Evolutionary conservation across 2,329 filamentous ascomycete species (phyloP).

Genomic region (Atkinsonella hypoxylon): DNA sequence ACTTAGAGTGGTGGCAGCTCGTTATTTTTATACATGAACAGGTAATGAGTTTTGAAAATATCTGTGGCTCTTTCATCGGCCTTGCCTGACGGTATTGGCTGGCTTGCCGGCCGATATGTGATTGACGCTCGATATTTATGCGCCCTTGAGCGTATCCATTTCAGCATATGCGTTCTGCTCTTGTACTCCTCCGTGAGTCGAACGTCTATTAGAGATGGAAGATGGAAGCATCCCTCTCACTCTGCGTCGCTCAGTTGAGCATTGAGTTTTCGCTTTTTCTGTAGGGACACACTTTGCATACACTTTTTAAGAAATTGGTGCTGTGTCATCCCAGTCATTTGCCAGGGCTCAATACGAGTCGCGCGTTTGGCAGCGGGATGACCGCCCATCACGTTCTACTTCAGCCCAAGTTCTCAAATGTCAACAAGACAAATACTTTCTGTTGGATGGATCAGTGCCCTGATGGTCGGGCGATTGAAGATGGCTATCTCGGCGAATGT

Average conservation of each 20-base stretch:
- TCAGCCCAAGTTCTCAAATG: no score
- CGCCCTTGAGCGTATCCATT: conserved; percentile 22
- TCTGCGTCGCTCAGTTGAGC: conserved; percentile 34
- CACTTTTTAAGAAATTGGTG: neutral
- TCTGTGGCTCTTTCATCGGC: neutral
- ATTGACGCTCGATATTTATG: neutral
- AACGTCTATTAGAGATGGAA: conserved; percentile 44
- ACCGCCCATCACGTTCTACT: no score
- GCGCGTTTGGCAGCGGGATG: no score
- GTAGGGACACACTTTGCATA: conserved; percentile 26
- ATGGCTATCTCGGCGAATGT: no score
- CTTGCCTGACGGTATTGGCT: neutral
- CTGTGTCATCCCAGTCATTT: no score
- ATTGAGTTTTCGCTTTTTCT: conserved; percentile 37
- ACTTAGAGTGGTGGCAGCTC: no score
- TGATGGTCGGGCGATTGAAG: no score
- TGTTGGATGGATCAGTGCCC: no score
- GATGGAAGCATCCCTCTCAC: conserved; percentile 38
- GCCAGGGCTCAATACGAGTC: no score
- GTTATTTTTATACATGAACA: neutral
- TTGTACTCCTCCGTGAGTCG: conserved; percentile 36
- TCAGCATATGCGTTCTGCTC: conserved; percentile 42
- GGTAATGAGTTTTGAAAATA: neutral
- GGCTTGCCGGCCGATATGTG: neutral
- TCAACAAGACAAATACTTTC: no score